Percentiles rank a stretch among this genome's conserved stretches.
These are phyloP conservation scores for Acanthamoeba sp. DNA, from an alignment of 208 protist species.

Conservation along the genomic window DNA sequence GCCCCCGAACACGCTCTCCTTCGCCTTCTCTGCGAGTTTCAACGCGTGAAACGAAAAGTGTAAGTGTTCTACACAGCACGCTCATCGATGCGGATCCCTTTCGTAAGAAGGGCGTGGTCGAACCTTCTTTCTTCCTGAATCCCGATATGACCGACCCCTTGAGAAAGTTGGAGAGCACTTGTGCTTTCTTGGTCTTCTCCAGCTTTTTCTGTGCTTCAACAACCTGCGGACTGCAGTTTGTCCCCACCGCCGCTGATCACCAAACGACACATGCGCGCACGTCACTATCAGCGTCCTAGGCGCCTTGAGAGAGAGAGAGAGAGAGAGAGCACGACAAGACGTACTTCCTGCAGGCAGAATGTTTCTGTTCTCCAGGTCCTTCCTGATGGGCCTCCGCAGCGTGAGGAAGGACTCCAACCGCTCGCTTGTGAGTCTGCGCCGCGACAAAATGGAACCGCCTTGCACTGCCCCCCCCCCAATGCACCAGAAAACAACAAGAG, in stretches of 20 bases:
- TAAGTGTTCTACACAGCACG: neutral
- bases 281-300: neutral
- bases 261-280: neutral
- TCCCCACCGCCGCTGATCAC: neutral
- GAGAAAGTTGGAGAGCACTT: constrained; percentile 33
- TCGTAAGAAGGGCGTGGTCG: neutral
- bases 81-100: neutral
- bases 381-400: neutral
- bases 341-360: constrained; percentile 39
- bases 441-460: neutral
- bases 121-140: neutral
- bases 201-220: constrained; percentile 9
- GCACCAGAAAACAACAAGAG: neutral
- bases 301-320: neutral
- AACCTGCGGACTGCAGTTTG: neutral
- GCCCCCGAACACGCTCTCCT: neutral
- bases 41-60: neutral
- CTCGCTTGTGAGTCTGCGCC: neutral
- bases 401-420: constrained; percentile 11
- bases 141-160: neutral
- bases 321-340: neutral
- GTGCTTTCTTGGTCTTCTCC: constrained; percentile 10
- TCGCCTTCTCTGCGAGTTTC: neutral
- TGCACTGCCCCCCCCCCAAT: neutral
- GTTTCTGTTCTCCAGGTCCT: constrained; percentile 29